Evolutionary conservation across 2,329 filamentous ascomycete species (phyloP), one percentile per base, ranked within the genome.

Genomic region (Colletotrichum phormii): DNA sequence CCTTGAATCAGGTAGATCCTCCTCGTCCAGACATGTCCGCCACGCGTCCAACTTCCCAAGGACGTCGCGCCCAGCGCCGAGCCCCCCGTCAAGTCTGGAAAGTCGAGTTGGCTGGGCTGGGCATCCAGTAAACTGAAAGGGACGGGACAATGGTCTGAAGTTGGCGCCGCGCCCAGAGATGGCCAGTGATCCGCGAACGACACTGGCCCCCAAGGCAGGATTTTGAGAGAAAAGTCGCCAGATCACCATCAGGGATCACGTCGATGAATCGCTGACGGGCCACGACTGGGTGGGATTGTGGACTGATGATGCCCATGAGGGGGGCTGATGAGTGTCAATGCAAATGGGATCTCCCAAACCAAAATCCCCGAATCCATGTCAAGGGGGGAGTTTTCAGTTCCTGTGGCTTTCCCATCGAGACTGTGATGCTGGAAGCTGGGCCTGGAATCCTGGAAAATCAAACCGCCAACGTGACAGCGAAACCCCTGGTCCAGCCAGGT

Each of bases 181-280:
- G 49, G 26, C 51, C 58, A 31, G 58, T 35, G 62, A 58, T 62
- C 58, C 49, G 29, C 65, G 54, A 69, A 60, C 53, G 59, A 54
- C 18, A 49, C 7, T 49, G 18, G 42, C 42, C 18, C 18, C 31
- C 13, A 22, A 7, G 26, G 15, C 15, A 6, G 8, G 8, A 29
- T 13, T 37, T 13, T 13, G 35, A 13, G 22, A 11, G 26, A 18
- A 22, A 24, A 33, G 15, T 24, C 22, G 54, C 60, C 35, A 69
- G 70, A 70, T 72, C 65, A 70, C 33, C 60, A 35, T n/a, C 70
- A 72, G 60, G 70, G 60, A 70, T 70, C 33, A 24, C 26, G 70
- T 55, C 55, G 65, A 64, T 72, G 60, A 70, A 61, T 57, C 66
- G 60, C 24, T 59, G 60, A 57, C 49, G 22, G 35, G 57, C 37